These are phyloP conservation scores for Ophidiomyces ophidiicola DNA, from an alignment of 2,329 filamentous ascomycete species.

Conservation along the genomic window DNA sequence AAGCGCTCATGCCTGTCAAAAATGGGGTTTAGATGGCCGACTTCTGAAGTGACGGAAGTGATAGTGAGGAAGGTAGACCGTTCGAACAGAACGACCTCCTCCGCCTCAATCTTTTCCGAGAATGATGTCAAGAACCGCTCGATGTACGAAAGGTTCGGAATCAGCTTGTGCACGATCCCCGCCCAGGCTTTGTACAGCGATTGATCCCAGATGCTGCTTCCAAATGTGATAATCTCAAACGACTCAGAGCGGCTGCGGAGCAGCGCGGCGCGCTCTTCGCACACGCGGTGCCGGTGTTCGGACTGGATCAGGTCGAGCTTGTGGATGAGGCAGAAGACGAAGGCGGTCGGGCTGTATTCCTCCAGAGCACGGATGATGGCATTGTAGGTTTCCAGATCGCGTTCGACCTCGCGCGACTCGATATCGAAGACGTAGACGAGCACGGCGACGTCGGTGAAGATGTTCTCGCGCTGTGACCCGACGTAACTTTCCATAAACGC, in stretches of 20 bases:
- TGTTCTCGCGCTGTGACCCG: conserved; percentile 84
- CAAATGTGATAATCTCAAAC: conserved; percentile 74
- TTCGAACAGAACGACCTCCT: conserved; percentile 91
- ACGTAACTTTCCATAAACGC: conserved; percentile 99
- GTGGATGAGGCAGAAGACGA: conserved; percentile 91
- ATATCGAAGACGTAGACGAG: conserved; percentile 99
- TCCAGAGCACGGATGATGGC: conserved; percentile 78
- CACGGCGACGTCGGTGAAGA: conserved; percentile 92
- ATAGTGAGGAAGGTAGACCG: conserved; percentile 92
- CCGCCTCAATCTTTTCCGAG: conserved; percentile 74
- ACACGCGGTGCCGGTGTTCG: conserved; percentile 64
- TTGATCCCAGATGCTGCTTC: conserved; percentile 97
- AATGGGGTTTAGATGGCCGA: conserved; percentile 70
- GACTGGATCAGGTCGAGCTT: conserved; percentile 95
- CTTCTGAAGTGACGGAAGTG: conserved; percentile 70
- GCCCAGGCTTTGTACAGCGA: conserved; percentile 97
- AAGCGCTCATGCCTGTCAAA: conserved; percentile 89
- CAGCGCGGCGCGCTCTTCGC: conserved; percentile 67
- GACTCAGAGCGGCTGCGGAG: conserved; percentile 62
- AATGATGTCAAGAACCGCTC: conserved; percentile 74
- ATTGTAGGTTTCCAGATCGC: conserved; percentile 83
- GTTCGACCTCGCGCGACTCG: conserved; percentile 85
- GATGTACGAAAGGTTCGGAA: conserved; percentile 83
- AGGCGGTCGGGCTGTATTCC: conserved; percentile 69
- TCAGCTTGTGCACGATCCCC: conserved; percentile 90